Base-by-base conservation (phyloP, 1,139 yeast species). In the Spencermartinsiella ligniputridi region DNA sequence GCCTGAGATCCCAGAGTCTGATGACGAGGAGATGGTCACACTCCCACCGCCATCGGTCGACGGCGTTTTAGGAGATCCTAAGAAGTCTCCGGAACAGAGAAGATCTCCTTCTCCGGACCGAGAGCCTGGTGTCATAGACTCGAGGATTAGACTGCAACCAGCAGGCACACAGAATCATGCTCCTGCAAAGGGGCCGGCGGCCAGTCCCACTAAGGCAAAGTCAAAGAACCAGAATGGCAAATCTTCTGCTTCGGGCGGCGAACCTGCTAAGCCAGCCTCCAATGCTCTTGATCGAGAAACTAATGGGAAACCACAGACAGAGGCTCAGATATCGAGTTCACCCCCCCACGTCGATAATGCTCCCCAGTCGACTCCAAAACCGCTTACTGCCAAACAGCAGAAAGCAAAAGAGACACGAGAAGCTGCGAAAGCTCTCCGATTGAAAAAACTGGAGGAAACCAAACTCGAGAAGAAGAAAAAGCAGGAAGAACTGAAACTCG, bases 1-100 rank as follows among this genome's bases (percentile, higher is more conserved):
- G 32, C 32, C 8, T n/a, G 38, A 35, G 27, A 35, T 35, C 27
- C 27, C 22, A 6, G 38, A 35, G 11, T 35, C 38, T 20, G 38
- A 34, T 34, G 37, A 35, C 11, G 38, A 21, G 13, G 36, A 34
- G 8, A 11, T 20, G 5, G 38, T 35, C 4, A n/a, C 22, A 5
- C 16, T 35, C 15, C 38, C 18, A 6, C 38, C 38, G 15, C 38
- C 38, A 5, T 5, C 20, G 11, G 11, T 27, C 3, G 38, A 20
- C 9, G 12, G 16, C 6, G 11, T 16, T 6, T 9, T 12, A n/a
- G 18, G 38, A 18, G 38, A 35, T 20, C 38, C 38, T 13, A 20
- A 13, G 12, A 35, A 35, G 16, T 35, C 38, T 19, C 38, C 38
- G 3, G 38, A 35, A 27, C 8, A 5, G 4, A 27, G 32, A n/a